Evolutionary conservation across 164 flowering plant species (phyloP), one percentile per base, ranked within the genome.

Genomic region (Brasenia schreberi): DNA sequence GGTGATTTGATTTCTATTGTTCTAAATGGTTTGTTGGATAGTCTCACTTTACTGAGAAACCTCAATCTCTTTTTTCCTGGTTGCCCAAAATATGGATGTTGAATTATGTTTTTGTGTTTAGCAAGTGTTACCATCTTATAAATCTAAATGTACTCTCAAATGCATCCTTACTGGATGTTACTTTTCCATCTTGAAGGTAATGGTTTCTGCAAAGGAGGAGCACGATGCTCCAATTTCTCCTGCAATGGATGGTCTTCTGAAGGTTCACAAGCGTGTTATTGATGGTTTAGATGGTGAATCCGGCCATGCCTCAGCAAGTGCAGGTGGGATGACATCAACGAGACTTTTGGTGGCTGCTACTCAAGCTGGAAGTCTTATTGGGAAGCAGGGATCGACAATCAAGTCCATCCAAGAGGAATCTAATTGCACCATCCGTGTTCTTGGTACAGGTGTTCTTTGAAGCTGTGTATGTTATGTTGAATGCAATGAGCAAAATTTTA

Each of bases 131-230:
- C 39, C 39, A 33, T 33, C 39, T 33, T 33, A 33, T 33, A 33
- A 33, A 33, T 49, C 56, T 14, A 5, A 49, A 49, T 49, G 56
- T 49, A 49, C 56, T 49, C 56, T 49, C 16, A 1, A 49, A 49
- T 49, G 10, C 56, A 49, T 49, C 16, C 56, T 49, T 49, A 1
- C 56, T 49, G 56, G 12, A 49, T 49, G 56, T 7, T 5, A 14
- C 16, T 49, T 49, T 9, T 60, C 60, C 63, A 61, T 69, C 63
- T 33, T 60, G 65, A 61, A 94, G 99, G 99, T 94, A 7, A 83
- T 94, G 96, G 79, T 94, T 64, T 94, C 96, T 70, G 97, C 88
- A 6, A 94, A 87, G 80, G 99, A 94, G 74, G 97, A 91, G 68
- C 96, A 90, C 39, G 93, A 89, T 76, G 78, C 85, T 67, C 68